phyloP scores from a whole-genome alignment of 495 filamentous ascomycete genomes.

The Aspergillus funiculosus region DNA sequence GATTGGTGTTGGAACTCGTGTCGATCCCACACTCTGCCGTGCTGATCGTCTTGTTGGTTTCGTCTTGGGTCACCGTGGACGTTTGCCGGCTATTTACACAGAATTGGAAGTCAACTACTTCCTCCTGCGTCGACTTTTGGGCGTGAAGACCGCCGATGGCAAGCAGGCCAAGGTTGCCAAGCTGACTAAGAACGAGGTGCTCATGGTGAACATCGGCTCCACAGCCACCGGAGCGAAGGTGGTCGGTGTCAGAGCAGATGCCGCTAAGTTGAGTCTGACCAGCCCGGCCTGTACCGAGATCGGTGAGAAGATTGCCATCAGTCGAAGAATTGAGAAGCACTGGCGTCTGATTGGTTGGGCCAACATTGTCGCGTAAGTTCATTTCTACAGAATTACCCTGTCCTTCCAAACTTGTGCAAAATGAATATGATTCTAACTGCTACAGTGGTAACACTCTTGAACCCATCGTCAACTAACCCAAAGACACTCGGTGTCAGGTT shows the following conservation, averaged over 20 bases:
- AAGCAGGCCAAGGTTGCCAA: slow-evolving; percentile 99
- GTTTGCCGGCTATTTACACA: slow-evolving; percentile 88
- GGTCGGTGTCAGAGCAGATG: slow-evolving; percentile 91
- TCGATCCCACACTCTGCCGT: slow-evolving; percentile 95
- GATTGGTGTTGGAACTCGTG: slow-evolving; percentile 93
- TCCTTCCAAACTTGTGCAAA: background rate
- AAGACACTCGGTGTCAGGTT: slow-evolving; percentile 6
- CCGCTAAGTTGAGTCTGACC: slow-evolving; percentile 82
- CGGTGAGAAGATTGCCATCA: slow-evolving; percentile 95
- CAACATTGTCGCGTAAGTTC: slow-evolving; percentile 71
- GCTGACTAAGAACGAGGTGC: slow-evolving; percentile 93
- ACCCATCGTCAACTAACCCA: slow-evolving; percentile 43
- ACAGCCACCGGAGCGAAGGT: slow-evolving; percentile 96
- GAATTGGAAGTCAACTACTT: slow-evolving; percentile 99
- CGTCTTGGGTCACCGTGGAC: slow-evolving; percentile 89
- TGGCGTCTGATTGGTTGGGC: slow-evolving; percentile 99
- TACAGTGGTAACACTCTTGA: slow-evolving; percentile 49
- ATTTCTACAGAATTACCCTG: background rate
- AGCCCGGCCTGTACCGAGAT: slow-evolving; percentile 88
- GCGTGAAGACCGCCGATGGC: slow-evolving; percentile 95
- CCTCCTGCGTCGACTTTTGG: slow-evolving; percentile 83
- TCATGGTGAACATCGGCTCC: slow-evolving; percentile 98
- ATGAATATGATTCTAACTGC: slow-evolving; percentile 19
- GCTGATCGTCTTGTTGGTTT: slow-evolving; percentile 98
- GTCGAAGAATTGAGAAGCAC: slow-evolving; percentile 96